Base-by-base conservation (phyloP, 2,329 filamentous ascomycete species). In the Aspergillus pseudotamarii region DNA sequence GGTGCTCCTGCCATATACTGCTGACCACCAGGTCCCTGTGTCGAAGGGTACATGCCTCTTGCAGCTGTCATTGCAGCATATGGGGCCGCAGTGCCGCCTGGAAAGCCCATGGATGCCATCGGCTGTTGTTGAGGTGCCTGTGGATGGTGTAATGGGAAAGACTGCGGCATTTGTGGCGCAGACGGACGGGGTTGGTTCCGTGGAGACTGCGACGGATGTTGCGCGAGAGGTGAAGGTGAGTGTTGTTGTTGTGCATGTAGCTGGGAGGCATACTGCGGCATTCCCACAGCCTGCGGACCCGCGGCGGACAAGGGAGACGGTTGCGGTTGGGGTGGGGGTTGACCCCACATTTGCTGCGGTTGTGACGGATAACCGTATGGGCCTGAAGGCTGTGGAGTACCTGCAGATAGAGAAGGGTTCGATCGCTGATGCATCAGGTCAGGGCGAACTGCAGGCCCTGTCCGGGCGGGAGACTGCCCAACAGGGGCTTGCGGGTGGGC, bases 381-480 rank as follows among this genome's bases (percentile, higher is more conserved):
- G 2, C 63, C 67, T 32, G 76, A 61, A 5, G 73, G 72, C 82
- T 88, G 69, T 76, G 82, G 75, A 38, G 74, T 64, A 57, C 80
- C 82, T 8, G 84, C 79, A 51, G 87, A 82, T 75, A 86, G 80
- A 57, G 85, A 79, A 58, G 86, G 79, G 63, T 85, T 86, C 50
- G 90, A 88, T 70, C 89, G 85, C 68, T 86, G 85, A 71, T 89
- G 89, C 77, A 91, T 86, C 73, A 90, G 86, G 63, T 87, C 83
- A 56, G 85, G 80, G 38, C 83, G 79, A 76, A 87, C 79, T 43
- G 88, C 87, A 66, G 87, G 86, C 80, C 90, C 89, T 73, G 86
- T 85, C 78, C 91, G 88, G 76, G 93, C 88, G 28, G 89, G 88
- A 28, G 92, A 89, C 74, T 92, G 91, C 34, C 86, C 86, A 74